A percentile compares a stretch with the other conserved stretches of the same genome.
Evolutionary conservation across 2,329 filamentous ascomycete genomes (phyloP).

Genomic region (Colletotrichum kahawae): DNA sequence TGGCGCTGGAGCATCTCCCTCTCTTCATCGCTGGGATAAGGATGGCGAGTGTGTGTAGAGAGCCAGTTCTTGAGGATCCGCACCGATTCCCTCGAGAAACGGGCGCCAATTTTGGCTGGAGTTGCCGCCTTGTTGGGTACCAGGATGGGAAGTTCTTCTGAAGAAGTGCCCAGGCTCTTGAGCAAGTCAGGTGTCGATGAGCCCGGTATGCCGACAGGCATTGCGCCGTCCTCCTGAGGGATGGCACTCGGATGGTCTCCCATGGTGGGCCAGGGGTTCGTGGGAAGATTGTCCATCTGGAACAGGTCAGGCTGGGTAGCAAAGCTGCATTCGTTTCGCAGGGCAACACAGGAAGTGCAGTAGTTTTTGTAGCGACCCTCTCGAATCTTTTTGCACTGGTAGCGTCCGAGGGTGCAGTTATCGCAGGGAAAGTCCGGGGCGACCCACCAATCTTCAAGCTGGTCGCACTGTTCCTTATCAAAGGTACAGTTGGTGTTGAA

Average conservation of each 20-base stretch:
- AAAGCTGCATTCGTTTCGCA: constrained; percentile 64
- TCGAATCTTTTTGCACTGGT: constrained; percentile 64
- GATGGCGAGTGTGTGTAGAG: constrained; percentile 77
- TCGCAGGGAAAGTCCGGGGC: constrained; percentile 53
- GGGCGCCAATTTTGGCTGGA: constrained; percentile 69
- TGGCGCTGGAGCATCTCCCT: constrained; percentile 79
- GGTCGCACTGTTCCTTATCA: not conserved
- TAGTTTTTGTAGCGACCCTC: constrained; percentile 66
- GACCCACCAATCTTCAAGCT: constrained; percentile 43
- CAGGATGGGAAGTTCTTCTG: constrained; percentile 25
- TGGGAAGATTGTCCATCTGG: constrained; percentile 29
- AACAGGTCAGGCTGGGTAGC: constrained; percentile 27
- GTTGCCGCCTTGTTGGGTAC: constrained; percentile 30
- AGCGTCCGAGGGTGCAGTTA: constrained; percentile 56
- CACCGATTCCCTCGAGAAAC: constrained; percentile 82
- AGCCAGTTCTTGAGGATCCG: constrained; percentile 87
- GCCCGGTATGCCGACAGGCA: constrained; percentile 21
- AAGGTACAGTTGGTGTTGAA: not conserved
- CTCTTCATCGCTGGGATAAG: constrained; percentile 87
- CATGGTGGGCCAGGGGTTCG: constrained; percentile 25
- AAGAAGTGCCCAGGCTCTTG: constrained; percentile 20
- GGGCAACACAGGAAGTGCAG: constrained; percentile 67
- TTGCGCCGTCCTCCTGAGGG: constrained; percentile 37
- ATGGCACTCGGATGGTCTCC: constrained; percentile 31
- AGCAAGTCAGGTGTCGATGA: constrained; percentile 30